phyloP scores from a whole-genome alignment of 345 rosid genomes.

The Eucalyptus marginata region DNA sequence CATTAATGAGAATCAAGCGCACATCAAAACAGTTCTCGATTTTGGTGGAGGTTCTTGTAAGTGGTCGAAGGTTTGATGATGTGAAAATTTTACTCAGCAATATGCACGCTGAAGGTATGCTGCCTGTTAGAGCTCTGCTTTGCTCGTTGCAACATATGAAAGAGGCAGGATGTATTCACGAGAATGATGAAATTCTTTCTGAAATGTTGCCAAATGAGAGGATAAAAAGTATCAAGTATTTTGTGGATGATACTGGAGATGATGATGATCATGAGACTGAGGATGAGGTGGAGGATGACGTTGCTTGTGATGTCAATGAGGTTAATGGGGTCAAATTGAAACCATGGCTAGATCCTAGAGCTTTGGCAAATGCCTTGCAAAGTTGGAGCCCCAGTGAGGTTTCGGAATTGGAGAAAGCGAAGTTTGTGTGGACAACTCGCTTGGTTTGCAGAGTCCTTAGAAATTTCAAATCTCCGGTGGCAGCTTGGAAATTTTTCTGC shows the following conservation, averaged over 20 bases:
- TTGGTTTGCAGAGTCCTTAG: constrained; percentile 81
- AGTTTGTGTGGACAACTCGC: constrained; percentile 75
- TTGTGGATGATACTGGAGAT: constrained; percentile 7
- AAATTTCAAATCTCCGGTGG: constrained; percentile 49
- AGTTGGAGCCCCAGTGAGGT: constrained; percentile 57
- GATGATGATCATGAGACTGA: neutral
- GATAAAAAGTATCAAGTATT: constrained; percentile 29
- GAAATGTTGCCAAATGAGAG: constrained; percentile 70
- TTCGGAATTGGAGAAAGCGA: constrained; percentile 47
- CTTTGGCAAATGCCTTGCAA: constrained; percentile 64
- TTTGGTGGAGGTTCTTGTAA: constrained; percentile 42
- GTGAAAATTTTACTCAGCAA: constrained; percentile 47
- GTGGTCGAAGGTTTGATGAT: constrained; percentile 29
- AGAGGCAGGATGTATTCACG: constrained; percentile 48
- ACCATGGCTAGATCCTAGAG: constrained; percentile 84
- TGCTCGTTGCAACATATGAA: constrained; percentile 39
- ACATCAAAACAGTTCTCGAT: constrained; percentile 54
- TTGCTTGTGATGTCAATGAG: neutral
- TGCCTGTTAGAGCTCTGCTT: constrained; percentile 48
- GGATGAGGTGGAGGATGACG: neutral
- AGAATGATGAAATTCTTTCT: constrained; percentile 33
- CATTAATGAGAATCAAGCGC: constrained; percentile 70
- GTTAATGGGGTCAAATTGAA: constrained; percentile 35
- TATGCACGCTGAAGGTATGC: constrained; percentile 59
- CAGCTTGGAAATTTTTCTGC: constrained; percentile 86